A percentile compares a stretch with the other conserved stretches of the same genome.
These are phyloP conservation scores for Astraeus odoratus DNA, from an alignment of 768 basidiomycete genomes.

Conservation along the genomic window DNA sequence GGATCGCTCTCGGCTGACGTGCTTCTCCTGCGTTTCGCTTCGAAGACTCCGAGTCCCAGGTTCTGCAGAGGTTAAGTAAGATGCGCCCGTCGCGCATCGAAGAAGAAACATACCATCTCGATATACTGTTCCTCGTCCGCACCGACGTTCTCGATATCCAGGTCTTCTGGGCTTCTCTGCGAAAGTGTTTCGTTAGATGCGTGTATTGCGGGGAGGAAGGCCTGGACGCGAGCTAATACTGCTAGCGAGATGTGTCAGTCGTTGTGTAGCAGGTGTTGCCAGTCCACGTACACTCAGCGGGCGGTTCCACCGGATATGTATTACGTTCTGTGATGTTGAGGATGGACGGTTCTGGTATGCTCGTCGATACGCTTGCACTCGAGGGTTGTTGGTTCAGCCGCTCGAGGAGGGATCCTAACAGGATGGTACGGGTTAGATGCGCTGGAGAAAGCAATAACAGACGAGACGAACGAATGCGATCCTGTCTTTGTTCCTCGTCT, in stretches of 20 bases:
- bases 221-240: constrained; percentile 63
- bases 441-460: neutral
- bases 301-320: constrained; percentile 34
- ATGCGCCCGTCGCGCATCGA: neutral
- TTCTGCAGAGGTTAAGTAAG: constrained; percentile 33
- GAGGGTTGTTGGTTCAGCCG: constrained; percentile 25
- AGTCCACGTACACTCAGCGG: constrained; percentile 40
- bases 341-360: constrained; percentile 5
- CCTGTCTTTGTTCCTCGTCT: constrained; percentile 38
- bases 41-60: constrained; percentile 59
- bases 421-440: neutral
- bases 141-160: constrained; percentile 65
- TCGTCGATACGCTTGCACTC: constrained; percentile 12
- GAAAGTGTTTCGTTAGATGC: constrained; percentile 54
- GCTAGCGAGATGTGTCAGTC: neutral
- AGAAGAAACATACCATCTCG: constrained; percentile 48
- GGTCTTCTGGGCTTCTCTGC: constrained; percentile 43
- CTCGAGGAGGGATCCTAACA: constrained; percentile 37
- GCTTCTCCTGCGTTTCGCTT: constrained; percentile 26
- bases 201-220: constrained; percentile 61
- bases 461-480: constrained; percentile 31
- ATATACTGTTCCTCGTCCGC: constrained; percentile 47
- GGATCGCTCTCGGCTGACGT: no score
- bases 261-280: no score
- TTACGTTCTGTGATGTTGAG: constrained; percentile 35